A percentile compares a stretch with the other conserved stretches of the same genome.
Conservation (phyloP, 2,329 filamentous ascomycete genomes). For the Penicillium verrucosum region DNA sequence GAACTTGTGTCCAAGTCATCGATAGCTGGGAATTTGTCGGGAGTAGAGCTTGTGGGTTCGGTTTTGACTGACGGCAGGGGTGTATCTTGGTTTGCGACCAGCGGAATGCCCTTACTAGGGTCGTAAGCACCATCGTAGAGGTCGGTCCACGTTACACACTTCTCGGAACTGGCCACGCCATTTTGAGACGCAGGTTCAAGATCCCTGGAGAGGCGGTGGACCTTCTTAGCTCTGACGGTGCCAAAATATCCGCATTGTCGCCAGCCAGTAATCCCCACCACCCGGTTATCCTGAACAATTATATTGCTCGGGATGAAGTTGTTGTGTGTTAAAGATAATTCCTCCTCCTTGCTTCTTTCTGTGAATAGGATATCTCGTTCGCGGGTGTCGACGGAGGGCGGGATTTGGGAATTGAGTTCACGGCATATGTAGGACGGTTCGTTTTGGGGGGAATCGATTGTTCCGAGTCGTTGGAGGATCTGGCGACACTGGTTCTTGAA, state of each 20-base stretch:
- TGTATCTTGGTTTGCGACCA: slow-evolving; percentile 16
- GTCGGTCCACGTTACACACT: slow-evolving; percentile 33
- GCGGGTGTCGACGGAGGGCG: slow-evolving; percentile 21
- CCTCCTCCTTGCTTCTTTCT: slow-evolving; percentile 24
- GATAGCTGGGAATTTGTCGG: slow-evolving; percentile 31
- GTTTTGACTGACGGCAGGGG: slow-evolving; percentile 34
- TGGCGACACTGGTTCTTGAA: slow-evolving; percentile 39
- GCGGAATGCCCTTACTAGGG: slow-evolving; percentile 9
- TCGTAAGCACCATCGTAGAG: slow-evolving; percentile 33
- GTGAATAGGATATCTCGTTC: slow-evolving; percentile 36
- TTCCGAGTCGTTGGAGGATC: slow-evolving; percentile 30
- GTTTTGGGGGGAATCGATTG: slow-evolving; percentile 24
- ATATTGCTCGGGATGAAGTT: slow-evolving; percentile 38
- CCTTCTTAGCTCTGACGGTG: slow-evolving; percentile 29
- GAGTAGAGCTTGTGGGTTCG: slow-evolving; percentile 28
- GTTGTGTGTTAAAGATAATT: slow-evolving; percentile 37
- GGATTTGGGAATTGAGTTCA: slow-evolving; percentile 31
- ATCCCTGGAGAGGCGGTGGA: slow-evolving; percentile 35
- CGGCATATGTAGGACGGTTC: slow-evolving; percentile 36
- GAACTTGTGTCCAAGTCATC: slow-evolving; percentile 29
- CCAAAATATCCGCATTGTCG: slow-evolving; percentile 41
- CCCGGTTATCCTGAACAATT: slow-evolving; percentile 35
- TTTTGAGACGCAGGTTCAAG: slow-evolving; percentile 17
- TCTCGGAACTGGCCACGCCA: slow-evolving; percentile 12
- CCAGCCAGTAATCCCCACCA: slow-evolving; percentile 42